These are phyloP conservation scores for Cladorrhinum sp. DNA, from an alignment of 2,329 filamentous ascomycete genomes.

Conservation along the genomic window DNA sequence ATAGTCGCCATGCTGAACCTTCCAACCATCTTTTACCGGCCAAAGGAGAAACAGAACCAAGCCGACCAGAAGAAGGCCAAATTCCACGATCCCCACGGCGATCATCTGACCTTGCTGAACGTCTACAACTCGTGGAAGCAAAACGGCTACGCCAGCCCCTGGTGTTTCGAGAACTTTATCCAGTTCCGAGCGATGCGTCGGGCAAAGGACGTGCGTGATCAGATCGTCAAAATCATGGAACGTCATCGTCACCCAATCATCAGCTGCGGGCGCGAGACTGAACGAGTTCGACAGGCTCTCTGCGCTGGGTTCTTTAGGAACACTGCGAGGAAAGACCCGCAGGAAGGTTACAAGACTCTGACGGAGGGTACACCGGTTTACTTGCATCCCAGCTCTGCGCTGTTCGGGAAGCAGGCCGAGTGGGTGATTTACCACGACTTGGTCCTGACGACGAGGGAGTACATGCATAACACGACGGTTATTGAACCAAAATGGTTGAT, in stretches of 20 bases:
- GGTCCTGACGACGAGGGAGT: conserved; percentile 93
- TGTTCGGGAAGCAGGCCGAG: conserved; percentile 95
- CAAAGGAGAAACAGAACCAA: conserved; percentile 94
- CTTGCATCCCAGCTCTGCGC: conserved; percentile 83
- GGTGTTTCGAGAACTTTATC: conserved; percentile 98
- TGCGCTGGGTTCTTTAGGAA: conserved; percentile 97
- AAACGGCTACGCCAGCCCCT: conserved; percentile 75
- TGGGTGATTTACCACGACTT: conserved; percentile 93
- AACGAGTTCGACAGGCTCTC: conserved; percentile 81
- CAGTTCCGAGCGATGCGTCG: conserved; percentile 85
- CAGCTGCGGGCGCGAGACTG: conserved; percentile 83
- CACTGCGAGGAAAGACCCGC: conserved; percentile 87
- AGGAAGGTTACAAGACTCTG: conserved; percentile 96
- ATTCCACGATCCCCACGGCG: conserved; percentile 91
- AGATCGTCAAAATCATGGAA: conserved; percentile 90
- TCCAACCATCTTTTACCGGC: conserved; percentile 85
- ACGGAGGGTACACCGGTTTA: conserved; percentile 94
- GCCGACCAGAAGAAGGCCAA: conserved; percentile 97
- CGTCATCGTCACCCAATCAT: conserved; percentile 79
- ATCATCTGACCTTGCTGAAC: conserved; percentile 91
- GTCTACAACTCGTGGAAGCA: conserved; percentile 98
- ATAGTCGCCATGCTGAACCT: conserved; percentile 95
- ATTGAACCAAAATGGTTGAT: conserved; percentile 96
- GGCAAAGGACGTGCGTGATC: conserved; percentile 87
- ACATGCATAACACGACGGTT: conserved; percentile 90